Evolutionary conservation across 768 basidiomycete species (phyloP), one percentile per base, ranked within the genome.

Genomic region (Podaxis sp.): DNA sequence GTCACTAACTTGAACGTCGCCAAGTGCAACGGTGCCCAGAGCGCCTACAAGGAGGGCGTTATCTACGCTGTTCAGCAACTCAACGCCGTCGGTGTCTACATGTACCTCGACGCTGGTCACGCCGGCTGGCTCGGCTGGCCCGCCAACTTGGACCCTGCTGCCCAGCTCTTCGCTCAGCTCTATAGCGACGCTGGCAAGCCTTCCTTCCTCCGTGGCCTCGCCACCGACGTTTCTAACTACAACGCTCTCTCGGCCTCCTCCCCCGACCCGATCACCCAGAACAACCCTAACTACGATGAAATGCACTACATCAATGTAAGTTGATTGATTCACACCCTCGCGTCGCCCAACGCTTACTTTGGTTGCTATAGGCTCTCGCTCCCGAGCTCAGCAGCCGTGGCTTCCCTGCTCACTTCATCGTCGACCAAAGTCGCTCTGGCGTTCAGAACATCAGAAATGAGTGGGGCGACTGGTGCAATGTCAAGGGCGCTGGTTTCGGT

Each of bases 391-490:
- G 69, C 12, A 68, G 70, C 8, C 61, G 66, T 27, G 83, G 82
- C 63, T 87, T 83, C 80, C 78, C 80, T 55, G 84, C 84, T 38
- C 79, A 83, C 68, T 87, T 87, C 76, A 83, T 87, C 70, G 85
- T 87, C 60, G 87, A 87, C 74, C 85, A 87, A 76, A 82, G 83
- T 61, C 85, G 86, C 62, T 82, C 85, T 41, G 86, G 86, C 71
- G 77, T 79, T 19, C 85, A 87, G 75, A 82, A 84, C 75, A 77
- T 87, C 73, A 83, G 86, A 57, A 70, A 77, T 25, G 71, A 75
- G 65, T 87, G 86, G 85, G 86, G 85, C 66, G 82, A 87, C 75
- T 88, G 84, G 83, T 86, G 86, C 80, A 88, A 88, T 70, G 82
- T 88, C 69, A 80, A 81, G 68, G 80, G 80, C 66, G 82, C 86